Base-by-base conservation (phyloP, 495 filamentous ascomycete species). In the Terfezia boudieri region DNA sequence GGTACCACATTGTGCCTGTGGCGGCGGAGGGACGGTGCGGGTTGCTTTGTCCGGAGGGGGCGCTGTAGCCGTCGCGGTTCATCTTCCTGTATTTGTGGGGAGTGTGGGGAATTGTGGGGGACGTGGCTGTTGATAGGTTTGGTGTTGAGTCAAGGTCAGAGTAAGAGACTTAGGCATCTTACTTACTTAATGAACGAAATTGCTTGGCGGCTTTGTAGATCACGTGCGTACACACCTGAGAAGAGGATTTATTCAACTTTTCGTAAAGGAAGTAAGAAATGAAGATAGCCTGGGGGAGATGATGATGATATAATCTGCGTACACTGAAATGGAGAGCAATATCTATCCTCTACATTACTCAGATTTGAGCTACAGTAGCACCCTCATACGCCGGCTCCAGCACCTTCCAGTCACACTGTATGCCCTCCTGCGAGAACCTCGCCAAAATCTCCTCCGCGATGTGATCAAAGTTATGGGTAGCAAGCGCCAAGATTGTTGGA, bases 401-500 rank as follows among this genome's bases (percentile, higher is more conserved):
- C 55, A 98, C 60, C 66, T 81, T 81, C 86, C 88, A 95, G 50
- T 77, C 70, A 68, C 87, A 94, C 14, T 74, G 71, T 62, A 98
- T 90, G 49, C 75, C 70, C 61, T 86, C 76, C 43, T 71, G 67
- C 49, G 68, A 67, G 66, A 93, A 90, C 60, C 73, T 71, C 11
- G 66, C 64, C 60, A 93, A 76, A 53, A 94, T 84, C 61, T 76
- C 71, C 36, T 79, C 67, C 7, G 89, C 89, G 55, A 98, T 95
- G 56, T 78, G 71, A 35, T 82, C 78, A 67, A 94, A 94, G 67
- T 86, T 82, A 53, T 78, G 71, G 6, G 87, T 94, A 10, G 90
- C 90, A 38, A 98, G 73, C 4, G 87, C 90, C 49, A 98, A 71
- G 60, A 98, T 93, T 5, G 88, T 95, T 16, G 89, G 90, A 3